Evolutionary conservation across 352 stramenopile genomes (phyloP), one percentile per base, ranked within the genome.

Genomic region (Pythium utonaiense): DNA sequence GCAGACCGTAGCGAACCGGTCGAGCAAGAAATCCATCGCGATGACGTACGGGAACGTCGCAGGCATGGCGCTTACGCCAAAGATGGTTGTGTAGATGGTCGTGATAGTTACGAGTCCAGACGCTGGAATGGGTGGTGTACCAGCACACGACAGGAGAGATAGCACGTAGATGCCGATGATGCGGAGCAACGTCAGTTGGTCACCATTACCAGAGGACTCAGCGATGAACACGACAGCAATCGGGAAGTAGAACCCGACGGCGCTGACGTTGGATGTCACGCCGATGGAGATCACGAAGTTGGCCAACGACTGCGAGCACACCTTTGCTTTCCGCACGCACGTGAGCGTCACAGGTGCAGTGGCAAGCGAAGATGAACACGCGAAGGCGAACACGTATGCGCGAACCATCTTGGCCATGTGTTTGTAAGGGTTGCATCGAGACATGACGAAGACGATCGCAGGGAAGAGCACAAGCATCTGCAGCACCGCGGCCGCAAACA

Each of bases 231-330:
- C 57, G 42, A 83, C 72, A 1, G 69, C 75, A 38, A 94, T 77
- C 3, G 80, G 80, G 33, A 77, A 78, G 64, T 90, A 90, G 58
- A 74, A 81, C 24, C 73, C 80, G 2, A 71, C 64, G 13, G 66
- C 78, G 1, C 77, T 86, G 50, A 89, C 70, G 67, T 92, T 89
- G 8, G 78, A 83, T 21, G 71, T 72, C 19, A 88, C 80, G 22
- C 80, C 82, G 30, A 93, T 78, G 16, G 80, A 91, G 44, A 93
- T 74, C 19, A 90, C 75, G 48, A 91, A 88, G 38, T 88, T 89
- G 17, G 70, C 79, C 3, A 93, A 71, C 36, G 83, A 89, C 60
- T 86, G 78, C 16, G 81, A 90, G 53, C 78, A 88, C 50, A 86
- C 66, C 3, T 73, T 66, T 24, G 80, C 79, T 25, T 87, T 86